These are phyloP conservation scores for Candida corydali DNA, from an alignment of 805 yeast species.

Conservation along the genomic window DNA sequence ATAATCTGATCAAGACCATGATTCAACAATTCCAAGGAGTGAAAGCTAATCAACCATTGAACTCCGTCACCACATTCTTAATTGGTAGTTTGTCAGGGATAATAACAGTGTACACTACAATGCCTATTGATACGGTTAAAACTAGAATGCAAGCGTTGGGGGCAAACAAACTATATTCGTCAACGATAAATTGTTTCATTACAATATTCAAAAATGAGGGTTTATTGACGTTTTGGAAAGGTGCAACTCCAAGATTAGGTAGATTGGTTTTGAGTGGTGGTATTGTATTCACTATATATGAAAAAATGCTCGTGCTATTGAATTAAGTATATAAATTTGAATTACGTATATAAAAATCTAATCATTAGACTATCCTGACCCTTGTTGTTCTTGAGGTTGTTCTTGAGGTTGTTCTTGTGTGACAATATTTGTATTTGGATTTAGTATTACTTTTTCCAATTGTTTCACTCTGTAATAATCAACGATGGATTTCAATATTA, in stretches of 20 bases:
- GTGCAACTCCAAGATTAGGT: slow-evolving; percentile 95
- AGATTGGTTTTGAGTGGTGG: slow-evolving; percentile 93
- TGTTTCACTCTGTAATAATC: slow-evolving; percentile 75
- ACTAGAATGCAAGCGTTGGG: slow-evolving; percentile 96
- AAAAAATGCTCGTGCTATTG: slow-evolving; percentile 71
- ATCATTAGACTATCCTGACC: not conserved
- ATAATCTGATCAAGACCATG: slow-evolving; percentile 78
- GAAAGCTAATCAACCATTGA: slow-evolving; percentile 68
- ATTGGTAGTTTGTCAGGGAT: slow-evolving; percentile 91
- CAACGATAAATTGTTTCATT: slow-evolving; percentile 79
- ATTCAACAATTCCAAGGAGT: slow-evolving; percentile 67
- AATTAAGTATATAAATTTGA: too few species aligned
- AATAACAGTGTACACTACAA: slow-evolving; percentile 85
- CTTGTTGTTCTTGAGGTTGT: not conserved
- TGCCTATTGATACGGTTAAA: slow-evolving; percentile 95
- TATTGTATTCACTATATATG: slow-evolving; percentile 93
- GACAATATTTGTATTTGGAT: slow-evolving; percentile 30
- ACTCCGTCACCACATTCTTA: slow-evolving; percentile 74
- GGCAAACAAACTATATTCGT: slow-evolving; percentile 62
- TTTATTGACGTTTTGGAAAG: slow-evolving; percentile 89
- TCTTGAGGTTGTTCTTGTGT: slow-evolving; percentile 11
- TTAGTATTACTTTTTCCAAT: slow-evolving; percentile 62
- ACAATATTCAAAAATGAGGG: slow-evolving; percentile 86
- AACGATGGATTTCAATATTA: slow-evolving; percentile 61
- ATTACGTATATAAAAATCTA: slow-evolving; percentile 14